Base-by-base conservation (phyloP, 2,329 filamentous ascomycete genomes). In the Ophioceras dolichostomum region DNA sequence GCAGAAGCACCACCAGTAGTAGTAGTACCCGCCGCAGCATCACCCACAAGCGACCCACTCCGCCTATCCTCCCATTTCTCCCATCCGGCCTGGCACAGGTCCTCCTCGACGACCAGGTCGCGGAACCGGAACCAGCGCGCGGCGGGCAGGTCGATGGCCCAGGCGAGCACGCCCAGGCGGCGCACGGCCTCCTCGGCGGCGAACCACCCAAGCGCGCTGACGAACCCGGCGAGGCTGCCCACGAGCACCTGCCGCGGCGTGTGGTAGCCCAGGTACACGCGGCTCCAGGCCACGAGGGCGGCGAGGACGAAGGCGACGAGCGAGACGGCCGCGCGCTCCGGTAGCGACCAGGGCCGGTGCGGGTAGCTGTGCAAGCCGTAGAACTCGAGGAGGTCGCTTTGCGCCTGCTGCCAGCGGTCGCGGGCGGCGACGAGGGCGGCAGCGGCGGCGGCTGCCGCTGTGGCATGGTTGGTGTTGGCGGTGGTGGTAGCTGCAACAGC, bases 261-360 rank as follows among this genome's bases (percentile, higher is more conserved):
- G 60, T 98, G 91, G 55, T 98, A 98, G 56, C 79, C 86, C 43
- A 98, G 65, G 54, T 98, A 98, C 32, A 94, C 73, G 38, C 91
- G 72, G 51, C 87, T 94, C 58, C 73, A 76, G 16, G 88, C 83
- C 5, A 95, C 86, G 8, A 71, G 63, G 1, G 61, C 71, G 1
- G 84, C 83, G 39, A 76, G 67, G 2, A 60, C 60, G 31, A 81
- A 62, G 26, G 75, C 77, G 2, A 73, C 66, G 3, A 74, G 54
- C 30, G 63, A 69, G 37, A 63, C 58, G 3, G 66, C 55, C 17
- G 70, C 50, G 37, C 88, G 73, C 53, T 87, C 73, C 26, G 62
- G 48, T 38, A 78, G 53, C 12, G 72, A 70, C 58, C 80, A 74
- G 2, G 77, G 76, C 14, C 64, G 61, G 49, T 68, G 66, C 27